Conservation (phyloP, 768 basidiomycete species). For the Kondoa subrosea region DNA sequence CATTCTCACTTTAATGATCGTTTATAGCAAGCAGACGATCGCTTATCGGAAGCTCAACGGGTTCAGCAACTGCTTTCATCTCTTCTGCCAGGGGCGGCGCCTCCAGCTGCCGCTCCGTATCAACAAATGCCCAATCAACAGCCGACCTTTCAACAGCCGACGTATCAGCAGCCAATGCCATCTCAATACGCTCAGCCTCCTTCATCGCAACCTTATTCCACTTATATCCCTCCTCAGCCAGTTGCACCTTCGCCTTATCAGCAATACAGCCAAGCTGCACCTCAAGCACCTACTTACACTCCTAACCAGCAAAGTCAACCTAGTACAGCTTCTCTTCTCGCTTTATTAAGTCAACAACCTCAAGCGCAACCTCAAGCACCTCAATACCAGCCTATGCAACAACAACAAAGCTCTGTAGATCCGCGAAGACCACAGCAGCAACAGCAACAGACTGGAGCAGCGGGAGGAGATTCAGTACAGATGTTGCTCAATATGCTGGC, state of each 20-base stretch:
- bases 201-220: neutral
- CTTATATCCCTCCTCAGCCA: neutral
- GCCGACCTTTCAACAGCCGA: neutral
- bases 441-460: too few species aligned
- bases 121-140: too few species aligned
- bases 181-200: neutral
- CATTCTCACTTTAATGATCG: neutral
- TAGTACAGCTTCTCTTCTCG: neutral
- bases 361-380: neutral
- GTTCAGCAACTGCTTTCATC: constrained; percentile 72
- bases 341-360: neutral
- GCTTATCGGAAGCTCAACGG: constrained; percentile 69
- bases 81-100: constrained; percentile 39
- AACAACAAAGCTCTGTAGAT: neutral
- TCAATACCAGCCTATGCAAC: neutral
- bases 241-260: constrained; percentile 8
- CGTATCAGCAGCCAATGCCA: neutral
- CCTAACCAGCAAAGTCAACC: neutral
- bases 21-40: constrained; percentile 24
- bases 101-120: constrained; percentile 30
- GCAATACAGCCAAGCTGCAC: neutral
- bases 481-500: neutral
- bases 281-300: neutral
- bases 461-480: neutral
- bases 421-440: neutral